phyloP scores from a whole-genome alignment of 768 basidiomycete genomes.

The Cytidiella melzeri region DNA sequence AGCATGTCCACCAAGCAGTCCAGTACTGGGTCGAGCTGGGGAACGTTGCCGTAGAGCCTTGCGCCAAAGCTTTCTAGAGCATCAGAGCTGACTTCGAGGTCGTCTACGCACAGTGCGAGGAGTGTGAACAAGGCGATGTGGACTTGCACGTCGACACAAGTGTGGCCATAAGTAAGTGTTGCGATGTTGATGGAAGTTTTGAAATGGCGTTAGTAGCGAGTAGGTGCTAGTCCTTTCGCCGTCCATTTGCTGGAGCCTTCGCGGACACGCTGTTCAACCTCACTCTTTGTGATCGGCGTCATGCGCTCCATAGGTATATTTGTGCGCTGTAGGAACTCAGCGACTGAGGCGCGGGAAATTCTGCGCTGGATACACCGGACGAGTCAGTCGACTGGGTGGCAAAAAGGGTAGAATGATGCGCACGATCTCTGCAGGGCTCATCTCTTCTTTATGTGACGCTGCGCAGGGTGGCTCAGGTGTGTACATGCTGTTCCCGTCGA shows the following conservation, averaged over 20 bases:
- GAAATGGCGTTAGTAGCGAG: background rate
- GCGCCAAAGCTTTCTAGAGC: constrained; percentile 4
- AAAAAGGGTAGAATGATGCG: too few species aligned
- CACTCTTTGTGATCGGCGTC: too few species aligned
- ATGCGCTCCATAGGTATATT: too few species aligned
- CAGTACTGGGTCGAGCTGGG: constrained; percentile 12
- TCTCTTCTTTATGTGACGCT: too few species aligned
- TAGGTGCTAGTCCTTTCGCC: background rate
- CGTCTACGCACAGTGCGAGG: constrained; percentile 4
- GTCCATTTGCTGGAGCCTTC: background rate
- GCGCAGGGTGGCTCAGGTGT: too few species aligned
- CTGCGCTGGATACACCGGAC: too few species aligned
- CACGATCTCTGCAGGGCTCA: too few species aligned
- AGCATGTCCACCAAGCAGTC: constrained; percentile 26
- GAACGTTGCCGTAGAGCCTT: background rate
- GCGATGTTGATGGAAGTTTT: constrained; percentile 3
- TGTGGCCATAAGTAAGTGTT: constrained; percentile 4
- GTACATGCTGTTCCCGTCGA: too few species aligned
- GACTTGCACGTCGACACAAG: constrained; percentile 3
- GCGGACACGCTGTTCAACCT: background rate
- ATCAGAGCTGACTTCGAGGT: constrained; percentile 4
- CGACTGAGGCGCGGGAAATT: too few species aligned
- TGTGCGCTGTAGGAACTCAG: too few species aligned
- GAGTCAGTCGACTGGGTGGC: too few species aligned
- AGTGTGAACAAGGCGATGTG: constrained; percentile 11